Base-by-base conservation (phyloP, 176 grass and related monocot genomes). In the Lolium rigidum region DNA sequence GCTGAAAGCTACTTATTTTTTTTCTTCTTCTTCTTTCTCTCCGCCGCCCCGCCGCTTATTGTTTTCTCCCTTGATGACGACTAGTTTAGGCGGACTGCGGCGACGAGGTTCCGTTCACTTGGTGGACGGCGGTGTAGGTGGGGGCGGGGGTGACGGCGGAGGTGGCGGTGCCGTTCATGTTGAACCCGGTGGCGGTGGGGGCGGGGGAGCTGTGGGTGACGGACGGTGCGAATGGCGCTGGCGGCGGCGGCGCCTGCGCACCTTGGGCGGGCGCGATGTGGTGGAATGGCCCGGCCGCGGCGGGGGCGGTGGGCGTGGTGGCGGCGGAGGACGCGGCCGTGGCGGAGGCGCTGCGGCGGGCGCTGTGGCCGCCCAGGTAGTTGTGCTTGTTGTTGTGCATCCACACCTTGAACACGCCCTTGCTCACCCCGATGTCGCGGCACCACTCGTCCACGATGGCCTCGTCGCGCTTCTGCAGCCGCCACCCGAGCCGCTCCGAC, bases 341-440 rank as follows among this genome's bases (percentile, higher is more conserved):
- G 5, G 73, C 31, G 16, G 84, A 83, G 20, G 89, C 70, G 77
- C 77, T 81, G 69, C 89, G 89, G 50, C 89, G 85, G 11, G 85
- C 85, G 69, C 85, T 87, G 89, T 91, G 89, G 15, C 89, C 89
- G 69, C 93, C 96, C 18, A 99, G 58, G 87, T 96, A 99, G 58
- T 89, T 92, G 89, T 99, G 97, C 90, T 99, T 99, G 88, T 99
- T 99, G 94, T 99, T 99, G 89, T 97, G 97, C 97, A 99, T 99
- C 97, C 97, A 99, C 18, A 99, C 94, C 87, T 99, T 99, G 85
- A 99, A 94, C 82, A 99, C 97, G 69, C 97, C 90, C 84, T 94
- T 96, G 24, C 89, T 89, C 26, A 99, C 92, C 73, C 97, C 97
- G 76, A 99, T 94, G 78, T 94, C 94, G 44, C 89, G 90, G 92